phyloP scores from a whole-genome alignment of 2,329 filamentous ascomycete species.

The Arthroderma sp. region DNA sequence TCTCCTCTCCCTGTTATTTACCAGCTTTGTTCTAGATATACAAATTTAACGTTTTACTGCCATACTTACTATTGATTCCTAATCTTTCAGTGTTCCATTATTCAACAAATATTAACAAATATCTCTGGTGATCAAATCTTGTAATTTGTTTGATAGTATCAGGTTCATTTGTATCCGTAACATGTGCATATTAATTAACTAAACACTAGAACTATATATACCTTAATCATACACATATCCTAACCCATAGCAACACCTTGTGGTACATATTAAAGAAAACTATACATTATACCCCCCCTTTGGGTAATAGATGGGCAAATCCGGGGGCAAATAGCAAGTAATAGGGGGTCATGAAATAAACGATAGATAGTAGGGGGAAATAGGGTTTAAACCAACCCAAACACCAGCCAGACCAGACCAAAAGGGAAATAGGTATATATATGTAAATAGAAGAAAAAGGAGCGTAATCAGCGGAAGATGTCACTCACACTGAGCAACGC shows the following conservation, averaged over 20 bases:
- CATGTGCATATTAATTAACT: neutral
- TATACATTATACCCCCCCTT: neutral
- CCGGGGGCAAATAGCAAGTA: neutral
- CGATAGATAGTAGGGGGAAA: neutral
- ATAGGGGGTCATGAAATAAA: neutral
- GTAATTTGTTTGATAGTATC: neutral
- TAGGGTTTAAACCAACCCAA: neutral
- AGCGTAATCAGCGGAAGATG: conserved; percentile 10
- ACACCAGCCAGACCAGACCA: neutral
- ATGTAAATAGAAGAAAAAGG: conserved; percentile 15
- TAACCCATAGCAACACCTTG: neutral
- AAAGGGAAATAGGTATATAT: neutral
- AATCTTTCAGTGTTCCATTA: neutral
- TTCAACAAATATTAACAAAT: neutral
- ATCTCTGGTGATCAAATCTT: neutral
- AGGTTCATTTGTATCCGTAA: neutral
- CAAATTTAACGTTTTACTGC: neutral
- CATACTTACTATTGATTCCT: neutral
- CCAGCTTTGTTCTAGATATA: neutral
- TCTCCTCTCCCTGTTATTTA: neutral
- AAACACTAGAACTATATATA: neutral
- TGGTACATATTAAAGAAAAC: neutral
- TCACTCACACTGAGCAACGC: neutral
- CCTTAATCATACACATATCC: neutral
- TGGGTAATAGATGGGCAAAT: neutral